Evolutionary conservation across 2,329 filamentous ascomycete genomes (phyloP).

Genomic region (Alternaria burnsii): DNA sequence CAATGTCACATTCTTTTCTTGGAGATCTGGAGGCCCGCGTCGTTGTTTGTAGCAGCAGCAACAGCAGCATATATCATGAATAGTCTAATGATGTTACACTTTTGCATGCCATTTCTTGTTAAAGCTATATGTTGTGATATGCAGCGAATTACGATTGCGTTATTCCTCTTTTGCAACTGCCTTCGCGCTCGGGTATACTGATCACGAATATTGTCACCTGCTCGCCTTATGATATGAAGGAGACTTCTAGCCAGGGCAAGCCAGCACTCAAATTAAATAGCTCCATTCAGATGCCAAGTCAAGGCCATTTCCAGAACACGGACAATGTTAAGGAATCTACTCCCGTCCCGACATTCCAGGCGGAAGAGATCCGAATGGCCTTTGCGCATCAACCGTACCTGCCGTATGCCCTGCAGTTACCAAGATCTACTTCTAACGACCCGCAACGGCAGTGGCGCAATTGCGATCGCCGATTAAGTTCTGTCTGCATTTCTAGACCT

Average conservation of each 20-base stretch:
- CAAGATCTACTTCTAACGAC: neutral
- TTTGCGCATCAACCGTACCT: neutral
- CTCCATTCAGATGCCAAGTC: neutral
- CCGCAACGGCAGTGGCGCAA: conserved; percentile 2
- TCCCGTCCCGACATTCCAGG: neutral
- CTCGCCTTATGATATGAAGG: neutral
- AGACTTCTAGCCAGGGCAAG: neutral
- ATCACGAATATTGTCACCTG: neutral
- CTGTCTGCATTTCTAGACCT: neutral
- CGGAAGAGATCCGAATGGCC: neutral
- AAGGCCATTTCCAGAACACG: neutral
- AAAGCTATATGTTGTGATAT: neutral
- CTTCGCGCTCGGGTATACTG: neutral
- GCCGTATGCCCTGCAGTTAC: neutral
- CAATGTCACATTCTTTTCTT: neutral
- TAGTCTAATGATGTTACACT: neutral
- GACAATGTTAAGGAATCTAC: neutral
- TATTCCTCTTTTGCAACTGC: neutral
- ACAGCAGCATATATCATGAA: neutral
- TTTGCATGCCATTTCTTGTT: neutral
- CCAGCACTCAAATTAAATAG: neutral
- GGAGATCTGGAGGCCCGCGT: neutral
- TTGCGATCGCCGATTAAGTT: conserved; percentile 4
- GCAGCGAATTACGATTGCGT: neutral
- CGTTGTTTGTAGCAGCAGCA: neutral